Conservation (phyloP, 768 basidiomycete species). For the Kwoniella dejecticola region DNA sequence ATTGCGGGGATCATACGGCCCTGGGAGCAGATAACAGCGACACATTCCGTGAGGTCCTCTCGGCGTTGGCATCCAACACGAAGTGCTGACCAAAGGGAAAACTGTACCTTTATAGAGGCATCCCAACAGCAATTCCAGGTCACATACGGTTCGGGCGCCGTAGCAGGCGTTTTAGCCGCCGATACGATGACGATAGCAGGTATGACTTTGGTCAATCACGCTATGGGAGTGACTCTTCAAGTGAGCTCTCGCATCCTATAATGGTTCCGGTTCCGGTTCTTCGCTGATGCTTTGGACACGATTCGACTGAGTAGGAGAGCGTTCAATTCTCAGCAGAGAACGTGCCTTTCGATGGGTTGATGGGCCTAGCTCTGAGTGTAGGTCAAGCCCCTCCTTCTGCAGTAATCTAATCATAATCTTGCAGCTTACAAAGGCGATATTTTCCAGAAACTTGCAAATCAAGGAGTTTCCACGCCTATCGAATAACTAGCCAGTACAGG, state of each 20-base stretch:
- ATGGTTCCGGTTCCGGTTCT: no score
- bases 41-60: constrained; percentile 63
- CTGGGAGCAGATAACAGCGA: constrained; percentile 67
- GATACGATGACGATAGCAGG: constrained; percentile 71
- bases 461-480: constrained; percentile 68
- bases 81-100: no score
- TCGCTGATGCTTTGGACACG: no score
- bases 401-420: no score
- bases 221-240: constrained; percentile 66
- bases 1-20: constrained; percentile 65
- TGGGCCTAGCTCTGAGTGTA: constrained; percentile 39
- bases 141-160: constrained; percentile 60
- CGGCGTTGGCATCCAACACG: not conserved
- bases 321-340: constrained; percentile 34
- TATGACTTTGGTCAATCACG: constrained; percentile 63
- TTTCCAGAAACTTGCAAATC: constrained; percentile 62
- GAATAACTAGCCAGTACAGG: constrained; percentile 67
- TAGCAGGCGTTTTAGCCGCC: constrained; percentile 66
- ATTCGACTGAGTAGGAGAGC: no score
- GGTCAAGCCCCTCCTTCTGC: constrained; percentile 62
- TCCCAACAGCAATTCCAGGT: constrained; percentile 11
- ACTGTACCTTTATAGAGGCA: constrained; percentile 33
- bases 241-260: constrained; percentile 63
- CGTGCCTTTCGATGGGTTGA: constrained; percentile 59
- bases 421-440: constrained; percentile 17